phyloP scores from a whole-genome alignment of 805 yeast species.

The Kazachstania psychrophila region DNA sequence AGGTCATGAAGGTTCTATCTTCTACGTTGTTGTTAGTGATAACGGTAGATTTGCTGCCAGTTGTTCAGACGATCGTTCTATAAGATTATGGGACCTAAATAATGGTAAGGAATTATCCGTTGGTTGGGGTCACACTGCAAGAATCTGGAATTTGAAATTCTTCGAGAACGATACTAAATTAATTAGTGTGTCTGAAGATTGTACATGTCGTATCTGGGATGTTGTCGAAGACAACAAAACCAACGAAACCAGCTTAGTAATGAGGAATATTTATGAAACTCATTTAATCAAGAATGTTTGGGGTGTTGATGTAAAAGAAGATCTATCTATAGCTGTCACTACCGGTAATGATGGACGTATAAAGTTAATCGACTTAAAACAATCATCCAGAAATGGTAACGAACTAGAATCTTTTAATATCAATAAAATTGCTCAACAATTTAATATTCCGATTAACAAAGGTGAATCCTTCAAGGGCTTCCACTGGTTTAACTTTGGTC shows the following conservation, averaged over 20 bases:
- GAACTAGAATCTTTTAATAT: conserved; percentile 26
- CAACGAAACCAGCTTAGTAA: conserved; percentile 11
- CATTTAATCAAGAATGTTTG: conserved; percentile 85
- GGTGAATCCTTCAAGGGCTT: conserved; percentile 58
- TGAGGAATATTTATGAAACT: conserved; percentile 43
- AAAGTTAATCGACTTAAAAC: conserved; percentile 47
- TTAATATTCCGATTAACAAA: conserved; percentile 27
- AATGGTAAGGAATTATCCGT: conserved; percentile 54
- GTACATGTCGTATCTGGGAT: conserved; percentile 74
- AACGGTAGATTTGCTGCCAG: conserved; percentile 52
- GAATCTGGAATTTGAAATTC: conserved; percentile 80
- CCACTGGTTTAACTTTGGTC: conserved; percentile 37
- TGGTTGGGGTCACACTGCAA: conserved; percentile 95
- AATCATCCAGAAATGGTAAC: conserved; percentile 23
- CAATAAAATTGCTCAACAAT: conserved; percentile 27
- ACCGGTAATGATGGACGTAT: conserved; percentile 93
- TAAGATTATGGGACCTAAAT: conserved; percentile 59
- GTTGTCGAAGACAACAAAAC: conserved; percentile 23
- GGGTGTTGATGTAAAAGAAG: conserved; percentile 55
- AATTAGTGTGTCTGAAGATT: conserved; percentile 77
- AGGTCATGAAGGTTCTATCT: conserved; percentile 88
- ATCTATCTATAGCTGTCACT: conserved; percentile 49
- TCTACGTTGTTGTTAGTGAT: conserved; percentile 58
- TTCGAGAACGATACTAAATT: conserved; percentile 33
- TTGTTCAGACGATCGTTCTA: conserved; percentile 91